Evolutionary conservation across 805 yeast species (phyloP).

Genomic region (Saturnispora mendoncae): DNA sequence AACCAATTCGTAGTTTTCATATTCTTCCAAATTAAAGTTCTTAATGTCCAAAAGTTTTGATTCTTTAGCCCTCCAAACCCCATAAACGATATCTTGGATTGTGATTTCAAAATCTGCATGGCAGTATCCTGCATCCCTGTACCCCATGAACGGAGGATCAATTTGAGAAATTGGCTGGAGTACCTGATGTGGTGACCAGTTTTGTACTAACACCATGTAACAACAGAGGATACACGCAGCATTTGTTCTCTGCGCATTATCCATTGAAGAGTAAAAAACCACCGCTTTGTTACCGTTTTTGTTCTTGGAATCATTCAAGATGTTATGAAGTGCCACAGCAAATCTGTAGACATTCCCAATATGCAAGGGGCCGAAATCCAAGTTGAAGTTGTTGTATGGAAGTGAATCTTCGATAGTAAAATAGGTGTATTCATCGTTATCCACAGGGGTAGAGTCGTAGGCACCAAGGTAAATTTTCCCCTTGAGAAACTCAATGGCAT

Average conservation of each 20-base stretch:
- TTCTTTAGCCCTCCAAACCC: constrained; percentile 96
- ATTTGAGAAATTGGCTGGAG: constrained; percentile 88
- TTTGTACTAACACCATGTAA: constrained; percentile 89
- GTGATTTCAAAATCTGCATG: constrained; percentile 89
- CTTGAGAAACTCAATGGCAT: constrained; percentile 32
- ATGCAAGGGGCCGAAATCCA: constrained; percentile 95
- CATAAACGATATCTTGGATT: constrained; percentile 92
- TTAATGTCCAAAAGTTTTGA: constrained; percentile 81
- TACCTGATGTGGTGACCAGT: constrained; percentile 98
- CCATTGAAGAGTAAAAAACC: constrained; percentile 78
- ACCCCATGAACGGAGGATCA: constrained; percentile 89
- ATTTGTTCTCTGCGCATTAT: constrained; percentile 76
- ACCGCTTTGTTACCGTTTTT: constrained; percentile 65
- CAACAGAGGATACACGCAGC: constrained; percentile 93
- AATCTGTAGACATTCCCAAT: constrained; percentile 89
- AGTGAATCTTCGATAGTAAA: constrained; percentile 90
- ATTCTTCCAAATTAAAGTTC: constrained; percentile 81
- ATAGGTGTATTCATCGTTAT: constrained; percentile 66
- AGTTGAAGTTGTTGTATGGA: constrained; percentile 89
- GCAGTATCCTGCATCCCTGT: constrained; percentile 96
- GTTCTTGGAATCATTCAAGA: constrained; percentile 75
- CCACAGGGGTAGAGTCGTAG: constrained; percentile 68
- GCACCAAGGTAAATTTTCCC: constrained; percentile 85
- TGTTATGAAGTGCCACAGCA: constrained; percentile 89
- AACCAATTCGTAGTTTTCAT: constrained; percentile 89